Base-by-base conservation (phyloP, 345 rosid genomes). In the Bruguiera parviflora region DNA sequence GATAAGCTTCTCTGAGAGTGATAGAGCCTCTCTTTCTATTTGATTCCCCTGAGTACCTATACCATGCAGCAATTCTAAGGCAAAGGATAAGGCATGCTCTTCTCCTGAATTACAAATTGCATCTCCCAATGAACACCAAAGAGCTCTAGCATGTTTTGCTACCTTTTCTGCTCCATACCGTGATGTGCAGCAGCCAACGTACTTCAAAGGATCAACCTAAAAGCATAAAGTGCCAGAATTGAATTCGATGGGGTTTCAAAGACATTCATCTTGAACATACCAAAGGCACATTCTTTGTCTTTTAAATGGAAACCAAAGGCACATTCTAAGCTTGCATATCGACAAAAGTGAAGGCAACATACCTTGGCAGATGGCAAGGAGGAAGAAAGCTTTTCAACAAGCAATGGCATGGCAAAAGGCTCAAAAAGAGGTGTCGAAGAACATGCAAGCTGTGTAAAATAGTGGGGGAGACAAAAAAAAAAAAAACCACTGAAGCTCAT, bases 341-440 rank as follows among this genome's bases (percentile, higher is more conserved):
- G 49, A 59, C 58, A 52, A 67, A 18, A 62, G 62, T 28, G 25
- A 55, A 58, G 28, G 60, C 63, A 56, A 66, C 89, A 52, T 55
- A 88, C 99, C 97, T 89, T 95, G 64, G 99, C 97, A 21, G 82
- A 78, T 57, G 84, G 85, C 79, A 95, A 78, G 64, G 96, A 82
- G 68, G 99, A 92, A 62, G 96, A 88, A 73, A 95, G 96, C 73
- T 95, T 95, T 78, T 90, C 97, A 65, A 95, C 91, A 71, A 95
- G 88, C 78, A 95, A 80, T 1, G 93, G 97, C 72, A 92, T 73
- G 72, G 83, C 88, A 82, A 81, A 95, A 58, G 99, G 96, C 80
- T 90, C 99, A 81, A 88, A 90, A 49, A 89, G 83, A 31, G 97
- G 88, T 0, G 97, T 86, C n/a, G 93, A 86, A 28, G 96, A 83